Evolutionary conservation across 2,329 filamentous ascomycete genomes (phyloP).

Genomic region (Bipolaris zeicola): DNA sequence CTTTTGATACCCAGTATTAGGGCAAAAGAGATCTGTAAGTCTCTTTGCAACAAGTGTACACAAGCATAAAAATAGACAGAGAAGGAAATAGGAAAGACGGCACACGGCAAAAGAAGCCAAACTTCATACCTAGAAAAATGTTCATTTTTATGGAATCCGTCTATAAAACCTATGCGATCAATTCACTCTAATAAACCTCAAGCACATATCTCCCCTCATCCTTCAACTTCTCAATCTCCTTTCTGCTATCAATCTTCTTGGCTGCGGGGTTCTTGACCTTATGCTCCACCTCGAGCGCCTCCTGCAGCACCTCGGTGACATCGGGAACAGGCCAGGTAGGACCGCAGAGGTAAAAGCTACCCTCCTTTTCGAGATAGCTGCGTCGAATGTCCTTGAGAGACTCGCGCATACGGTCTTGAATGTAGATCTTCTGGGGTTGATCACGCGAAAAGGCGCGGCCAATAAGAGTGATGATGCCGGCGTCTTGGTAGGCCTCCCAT

Average conservation of each 20-base stretch:
- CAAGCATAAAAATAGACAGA: no score
- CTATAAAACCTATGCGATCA: neutral
- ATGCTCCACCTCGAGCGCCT: constrained; percentile 82
- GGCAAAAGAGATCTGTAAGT: no score
- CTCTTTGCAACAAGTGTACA: no score
- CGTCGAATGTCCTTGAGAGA: constrained; percentile 79
- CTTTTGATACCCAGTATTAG: no score
- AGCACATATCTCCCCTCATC: constrained; percentile 92
- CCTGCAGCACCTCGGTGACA: constrained; percentile 90
- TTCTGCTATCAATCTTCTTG: constrained; percentile 82
- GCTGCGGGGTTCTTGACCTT: constrained; percentile 56
- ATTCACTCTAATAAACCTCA: constrained; percentile 78
- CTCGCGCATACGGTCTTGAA: constrained; percentile 97
- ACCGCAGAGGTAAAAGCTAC: constrained; percentile 95
- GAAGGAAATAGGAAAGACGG: no score
- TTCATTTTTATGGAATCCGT: no score
- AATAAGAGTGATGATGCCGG: constrained; percentile 91
- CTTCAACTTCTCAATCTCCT: constrained; percentile 97
- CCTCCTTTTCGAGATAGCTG: constrained; percentile 85
- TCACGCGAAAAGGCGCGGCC: constrained; percentile 95
- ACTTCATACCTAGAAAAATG: no score
- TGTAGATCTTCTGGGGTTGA: constrained; percentile 98
- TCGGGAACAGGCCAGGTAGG: constrained; percentile 99
- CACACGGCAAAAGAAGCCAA: no score
- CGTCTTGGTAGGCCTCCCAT: constrained; percentile 97